Percentiles rank a stretch among this genome's conserved stretches.
Evolutionary conservation across 2,329 filamentous ascomycete species (phyloP).

Genomic region (Claviceps africana): DNA sequence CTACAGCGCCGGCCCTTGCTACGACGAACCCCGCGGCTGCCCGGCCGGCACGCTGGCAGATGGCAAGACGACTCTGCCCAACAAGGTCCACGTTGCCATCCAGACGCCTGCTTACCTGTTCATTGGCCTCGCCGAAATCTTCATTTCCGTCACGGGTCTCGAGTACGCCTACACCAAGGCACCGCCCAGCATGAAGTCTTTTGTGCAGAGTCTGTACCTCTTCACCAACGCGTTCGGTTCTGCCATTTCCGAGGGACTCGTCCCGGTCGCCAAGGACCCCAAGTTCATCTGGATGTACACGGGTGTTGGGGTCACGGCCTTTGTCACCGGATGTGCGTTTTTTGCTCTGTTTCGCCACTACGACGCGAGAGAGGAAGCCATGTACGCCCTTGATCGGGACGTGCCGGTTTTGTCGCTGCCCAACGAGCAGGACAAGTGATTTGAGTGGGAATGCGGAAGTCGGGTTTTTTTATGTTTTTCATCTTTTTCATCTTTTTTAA

Average conservation of each 20-base stretch:
- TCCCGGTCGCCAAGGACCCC: constrained; percentile 47
- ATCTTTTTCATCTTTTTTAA: too few relatives aligned
- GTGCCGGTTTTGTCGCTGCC: constrained; percentile 11
- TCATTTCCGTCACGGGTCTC: constrained; percentile 52
- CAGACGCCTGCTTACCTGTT: constrained; percentile 41
- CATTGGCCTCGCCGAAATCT: constrained; percentile 45
- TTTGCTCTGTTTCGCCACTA: constrained; percentile 28
- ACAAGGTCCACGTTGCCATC: constrained; percentile 40
- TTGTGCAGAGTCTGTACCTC: constrained; percentile 44
- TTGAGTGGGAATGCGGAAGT: too few relatives aligned
- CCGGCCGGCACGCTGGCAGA: constrained; percentile 15
- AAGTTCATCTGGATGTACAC: constrained; percentile 54
- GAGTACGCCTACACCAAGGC: constrained; percentile 66
- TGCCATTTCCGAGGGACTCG: constrained; percentile 46
- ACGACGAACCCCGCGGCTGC: constrained; percentile 27
- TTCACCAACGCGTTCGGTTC: constrained; percentile 45
- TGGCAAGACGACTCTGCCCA: constrained; percentile 20
- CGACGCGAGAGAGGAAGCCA: constrained; percentile 22
- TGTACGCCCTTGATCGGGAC: constrained; percentile 25
- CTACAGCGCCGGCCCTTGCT: constrained; percentile 39
- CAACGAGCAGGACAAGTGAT: background rate
- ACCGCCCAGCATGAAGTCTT: constrained; percentile 52
- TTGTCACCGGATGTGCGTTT: constrained; percentile 37
- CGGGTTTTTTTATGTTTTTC: too few relatives aligned
- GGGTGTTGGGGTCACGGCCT: constrained; percentile 36